These are phyloP conservation scores for Kodamaea alishanica DNA, from an alignment of 1,139 yeast genomes.

Conservation along the genomic window DNA sequence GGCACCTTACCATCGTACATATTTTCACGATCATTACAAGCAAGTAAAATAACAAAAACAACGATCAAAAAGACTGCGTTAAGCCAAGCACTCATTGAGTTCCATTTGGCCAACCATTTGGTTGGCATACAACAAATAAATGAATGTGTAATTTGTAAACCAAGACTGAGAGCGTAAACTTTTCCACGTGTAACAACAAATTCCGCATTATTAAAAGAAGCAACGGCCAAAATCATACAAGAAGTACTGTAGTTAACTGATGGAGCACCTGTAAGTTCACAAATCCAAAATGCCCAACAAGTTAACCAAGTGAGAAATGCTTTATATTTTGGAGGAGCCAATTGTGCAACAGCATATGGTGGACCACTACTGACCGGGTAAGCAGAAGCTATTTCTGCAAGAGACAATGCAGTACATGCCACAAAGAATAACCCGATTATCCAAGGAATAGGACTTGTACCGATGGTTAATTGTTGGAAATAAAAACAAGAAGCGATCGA, in stretches of 20 bases:
- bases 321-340: constrained; percentile 51
- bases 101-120: constrained; percentile 53
- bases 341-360: constrained; percentile 46
- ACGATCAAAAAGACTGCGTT: constrained; percentile 51
- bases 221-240: constrained; percentile 54
- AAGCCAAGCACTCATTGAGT: constrained; percentile 46
- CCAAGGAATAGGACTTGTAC: constrained; percentile 56
- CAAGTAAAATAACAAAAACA: constrained; percentile 55
- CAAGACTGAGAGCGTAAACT: constrained; percentile 28
- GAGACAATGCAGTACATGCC: constrained; percentile 45
- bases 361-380: constrained; percentile 49
- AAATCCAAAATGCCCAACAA: constrained; percentile 37
- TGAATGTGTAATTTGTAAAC: constrained; percentile 48
- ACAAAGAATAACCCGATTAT: constrained; percentile 47
- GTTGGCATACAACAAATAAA: constrained; percentile 50
- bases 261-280: constrained; percentile 56
- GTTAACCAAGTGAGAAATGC: constrained; percentile 44
- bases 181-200: constrained; percentile 19
- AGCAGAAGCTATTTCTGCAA: constrained; percentile 46
- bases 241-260: constrained; percentile 62
- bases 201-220: constrained; percentile 23
- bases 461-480: constrained; percentile 50
- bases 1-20: constrained; percentile 22
- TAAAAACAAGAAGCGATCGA: constrained; percentile 58
- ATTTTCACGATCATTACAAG: constrained; percentile 44